phyloP scores from a whole-genome alignment of 192 early-diverging fungal genomes.

The Dispira simplex region DNA sequence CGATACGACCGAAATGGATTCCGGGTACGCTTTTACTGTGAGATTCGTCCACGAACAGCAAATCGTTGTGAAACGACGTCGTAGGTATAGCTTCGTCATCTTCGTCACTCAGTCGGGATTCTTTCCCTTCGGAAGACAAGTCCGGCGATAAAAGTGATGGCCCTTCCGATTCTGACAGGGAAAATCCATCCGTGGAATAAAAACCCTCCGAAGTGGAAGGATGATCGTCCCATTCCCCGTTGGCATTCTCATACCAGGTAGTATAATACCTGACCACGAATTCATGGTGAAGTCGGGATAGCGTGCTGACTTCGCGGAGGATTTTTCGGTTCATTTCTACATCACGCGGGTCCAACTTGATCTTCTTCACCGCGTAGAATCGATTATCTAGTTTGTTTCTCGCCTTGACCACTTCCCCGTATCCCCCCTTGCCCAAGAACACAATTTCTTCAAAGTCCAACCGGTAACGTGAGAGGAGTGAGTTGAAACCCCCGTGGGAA shows the following conservation, averaged over 20 bases:
- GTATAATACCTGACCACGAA: conserved; percentile 82
- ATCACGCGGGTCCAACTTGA: conserved; percentile 63
- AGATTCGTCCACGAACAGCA: conserved; percentile 8
- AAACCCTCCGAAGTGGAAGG: conserved; percentile 16
- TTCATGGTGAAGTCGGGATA: conserved; percentile 78
- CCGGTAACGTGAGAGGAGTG: conserved; percentile 41
- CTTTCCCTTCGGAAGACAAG: neutral
- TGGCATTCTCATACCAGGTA: conserved; percentile 74
- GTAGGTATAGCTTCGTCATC: neutral
- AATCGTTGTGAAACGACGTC: conserved; percentile 6
- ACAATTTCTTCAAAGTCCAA: conserved; percentile 65
- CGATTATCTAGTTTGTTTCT: conserved; percentile 65
- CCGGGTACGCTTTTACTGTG: neutral
- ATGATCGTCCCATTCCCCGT: conserved; percentile 17
- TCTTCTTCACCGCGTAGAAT: conserved; percentile 87
- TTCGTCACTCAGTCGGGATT: neutral
- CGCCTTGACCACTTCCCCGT: conserved; percentile 91
- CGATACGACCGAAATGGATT: conserved; percentile 13
- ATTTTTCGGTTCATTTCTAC: conserved; percentile 68
- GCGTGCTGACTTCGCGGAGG: conserved; percentile 77
- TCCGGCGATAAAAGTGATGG: too few relatives aligned
- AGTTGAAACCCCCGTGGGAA: conserved; percentile 16
- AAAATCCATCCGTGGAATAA: too few relatives aligned
- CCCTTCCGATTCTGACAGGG: too few relatives aligned
- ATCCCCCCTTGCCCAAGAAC: conserved; percentile 67